Percentiles rank a stretch among this genome's conserved stretches.
Evolutionary conservation across 2,329 filamentous ascomycete species (phyloP).

Genomic region (Aspergillus unguis): DNA sequence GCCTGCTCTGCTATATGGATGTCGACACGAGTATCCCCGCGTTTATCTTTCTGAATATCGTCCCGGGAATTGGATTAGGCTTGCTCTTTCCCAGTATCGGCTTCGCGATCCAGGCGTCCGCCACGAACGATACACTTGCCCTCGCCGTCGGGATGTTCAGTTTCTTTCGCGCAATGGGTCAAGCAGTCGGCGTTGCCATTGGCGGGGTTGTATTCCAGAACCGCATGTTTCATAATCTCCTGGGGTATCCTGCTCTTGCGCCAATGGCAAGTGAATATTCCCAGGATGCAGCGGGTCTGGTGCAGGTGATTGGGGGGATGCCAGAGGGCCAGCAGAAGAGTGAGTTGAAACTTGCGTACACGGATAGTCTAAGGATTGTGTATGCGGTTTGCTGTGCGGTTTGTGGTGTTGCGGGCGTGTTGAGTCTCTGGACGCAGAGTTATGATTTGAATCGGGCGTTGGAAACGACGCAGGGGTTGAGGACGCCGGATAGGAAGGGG

Average conservation of each 20-base stretch:
- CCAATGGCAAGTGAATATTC: background rate
- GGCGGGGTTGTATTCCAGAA: slow-evolving; percentile 9
- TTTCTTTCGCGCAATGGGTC: slow-evolving; percentile 10
- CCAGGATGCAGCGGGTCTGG: slow-evolving; percentile 8
- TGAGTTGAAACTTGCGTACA: slow-evolving; percentile 6
- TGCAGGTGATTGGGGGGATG: slow-evolving; percentile 4
- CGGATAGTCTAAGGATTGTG: slow-evolving; percentile 8
- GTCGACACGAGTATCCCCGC: slow-evolving; percentile 21
- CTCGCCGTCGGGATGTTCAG: slow-evolving; percentile 4
- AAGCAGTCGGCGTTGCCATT: slow-evolving; percentile 7
- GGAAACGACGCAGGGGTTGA: slow-evolving; percentile 3
- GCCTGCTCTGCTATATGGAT: slow-evolving; percentile 29
- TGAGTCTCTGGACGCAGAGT: slow-evolving; percentile 3
- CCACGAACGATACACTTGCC: background rate
- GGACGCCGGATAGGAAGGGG: background rate
- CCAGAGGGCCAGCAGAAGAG: background rate
- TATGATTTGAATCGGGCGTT: slow-evolving; percentile 8
- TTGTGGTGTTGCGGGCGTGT: slow-evolving; percentile 3
- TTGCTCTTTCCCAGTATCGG: slow-evolving; percentile 25
- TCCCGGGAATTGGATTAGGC: slow-evolving; percentile 27
- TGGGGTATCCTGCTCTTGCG: background rate
- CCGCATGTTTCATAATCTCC: slow-evolving; percentile 3
- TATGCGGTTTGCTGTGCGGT: slow-evolving; percentile 7
- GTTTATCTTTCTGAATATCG: slow-evolving; percentile 31
- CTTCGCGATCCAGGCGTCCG: slow-evolving; percentile 29